phyloP scores from a whole-genome alignment of 192 early-diverging fungal genomes.

The Rhizophlyctis rosea region DNA sequence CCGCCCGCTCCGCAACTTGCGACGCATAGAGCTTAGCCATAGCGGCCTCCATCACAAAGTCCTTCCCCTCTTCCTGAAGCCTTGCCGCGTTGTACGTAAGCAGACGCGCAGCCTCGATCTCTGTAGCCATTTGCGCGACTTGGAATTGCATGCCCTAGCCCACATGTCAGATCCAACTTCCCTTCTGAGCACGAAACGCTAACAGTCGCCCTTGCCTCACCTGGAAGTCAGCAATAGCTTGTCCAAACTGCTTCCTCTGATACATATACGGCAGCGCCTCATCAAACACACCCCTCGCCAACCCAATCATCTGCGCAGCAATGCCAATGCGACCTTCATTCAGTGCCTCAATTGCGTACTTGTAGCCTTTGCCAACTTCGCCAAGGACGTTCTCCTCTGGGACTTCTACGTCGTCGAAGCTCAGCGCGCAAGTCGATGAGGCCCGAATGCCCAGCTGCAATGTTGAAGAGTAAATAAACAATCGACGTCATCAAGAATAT shows the following conservation, averaged over 20 bases:
- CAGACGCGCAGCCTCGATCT: conserved; percentile 95
- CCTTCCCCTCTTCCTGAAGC: conserved; percentile 86
- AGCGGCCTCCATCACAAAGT: conserved; percentile 93
- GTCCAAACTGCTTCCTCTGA: conserved; percentile 93
- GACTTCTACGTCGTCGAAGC: conserved; percentile 88
- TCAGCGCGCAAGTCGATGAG: conserved; percentile 90
- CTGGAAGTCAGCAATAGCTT: conserved; percentile 84
- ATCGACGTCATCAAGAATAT: conserved; percentile 1
- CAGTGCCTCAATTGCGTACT: conserved; percentile 95
- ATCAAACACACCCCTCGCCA: conserved; percentile 93
- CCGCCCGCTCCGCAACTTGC: conserved; percentile 88
- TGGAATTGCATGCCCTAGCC: conserved; percentile 70
- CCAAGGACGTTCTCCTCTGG: conserved; percentile 87
- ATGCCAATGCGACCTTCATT: conserved; percentile 99
- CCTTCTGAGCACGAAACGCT: neutral
- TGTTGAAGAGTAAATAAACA: no score
- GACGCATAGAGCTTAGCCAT: conserved; percentile 97
- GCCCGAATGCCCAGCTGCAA: conserved; percentile 87
- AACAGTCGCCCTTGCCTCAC: no score
- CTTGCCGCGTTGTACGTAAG: conserved; percentile 97
- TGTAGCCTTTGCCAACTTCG: conserved; percentile 95
- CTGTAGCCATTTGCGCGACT: conserved; percentile 79
- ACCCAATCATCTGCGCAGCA: conserved; percentile 96
- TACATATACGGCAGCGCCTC: conserved; percentile 84
- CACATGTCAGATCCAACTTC: neutral